Conservation (phyloP, 495 filamentous ascomycete species). For the Penicillium argentinense region DNA sequence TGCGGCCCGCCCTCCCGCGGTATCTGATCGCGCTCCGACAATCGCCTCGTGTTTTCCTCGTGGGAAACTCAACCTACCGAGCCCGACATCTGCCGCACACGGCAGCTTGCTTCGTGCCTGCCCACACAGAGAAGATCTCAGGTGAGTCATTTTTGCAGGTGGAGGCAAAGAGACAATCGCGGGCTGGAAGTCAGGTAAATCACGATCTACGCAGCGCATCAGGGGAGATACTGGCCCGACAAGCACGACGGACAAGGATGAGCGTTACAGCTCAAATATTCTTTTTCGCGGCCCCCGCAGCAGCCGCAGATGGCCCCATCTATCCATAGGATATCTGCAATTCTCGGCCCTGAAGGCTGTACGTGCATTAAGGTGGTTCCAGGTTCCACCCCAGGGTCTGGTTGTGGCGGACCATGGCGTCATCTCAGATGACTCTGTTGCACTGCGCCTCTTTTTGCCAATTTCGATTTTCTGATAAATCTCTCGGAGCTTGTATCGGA, state of each 20-base stretch:
- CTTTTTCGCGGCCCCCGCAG: not conserved
- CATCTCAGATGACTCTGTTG: too few species aligned
- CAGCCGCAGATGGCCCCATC: not conserved
- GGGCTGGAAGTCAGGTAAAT: not conserved
- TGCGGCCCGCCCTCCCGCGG: constrained; percentile 1
- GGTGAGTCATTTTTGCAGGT: too few species aligned
- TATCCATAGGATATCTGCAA: not conserved
- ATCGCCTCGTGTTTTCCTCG: constrained; percentile 4
- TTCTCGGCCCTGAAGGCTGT: not conserved
- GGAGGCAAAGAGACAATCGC: not conserved
- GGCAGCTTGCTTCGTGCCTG: too few species aligned
- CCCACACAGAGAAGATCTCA: too few species aligned
- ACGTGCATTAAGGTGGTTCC: not conserved
- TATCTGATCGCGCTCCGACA: constrained; percentile 16
- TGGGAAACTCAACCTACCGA: constrained; percentile 6
- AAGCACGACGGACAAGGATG: not conserved
- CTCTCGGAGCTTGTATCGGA: not conserved
- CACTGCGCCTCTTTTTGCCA: too few species aligned
- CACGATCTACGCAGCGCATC: not conserved
- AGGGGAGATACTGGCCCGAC: too few species aligned
- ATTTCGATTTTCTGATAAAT: too few species aligned
- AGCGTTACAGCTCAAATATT: too few species aligned
- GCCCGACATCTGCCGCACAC: too few species aligned
- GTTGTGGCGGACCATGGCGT: too few species aligned
- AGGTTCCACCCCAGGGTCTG: too few species aligned